Percentiles rank a stretch among this genome's conserved stretches.
These are phyloP conservation scores for Colletotrichum coccodes DNA, from an alignment of 2,329 filamentous ascomycete species.

Conservation along the genomic window DNA sequence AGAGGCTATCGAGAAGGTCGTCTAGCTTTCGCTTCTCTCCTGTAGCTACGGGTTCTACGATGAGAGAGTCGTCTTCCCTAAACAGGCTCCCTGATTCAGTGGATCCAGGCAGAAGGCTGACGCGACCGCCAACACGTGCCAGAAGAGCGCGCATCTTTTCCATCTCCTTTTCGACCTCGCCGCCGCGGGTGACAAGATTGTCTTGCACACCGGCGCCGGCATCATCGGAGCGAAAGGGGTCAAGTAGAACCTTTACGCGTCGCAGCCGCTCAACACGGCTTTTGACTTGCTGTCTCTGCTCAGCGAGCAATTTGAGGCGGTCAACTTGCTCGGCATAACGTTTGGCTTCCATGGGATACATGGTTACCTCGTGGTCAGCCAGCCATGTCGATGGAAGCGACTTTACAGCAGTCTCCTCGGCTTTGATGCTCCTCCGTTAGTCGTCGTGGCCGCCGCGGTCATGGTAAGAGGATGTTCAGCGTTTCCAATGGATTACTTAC, in stretches of 20 bases:
- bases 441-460: not conserved
- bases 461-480: not conserved
- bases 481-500: slow-evolving; percentile 41
- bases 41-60: slow-evolving; percentile 47
- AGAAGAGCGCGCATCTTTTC: slow-evolving; percentile 73
- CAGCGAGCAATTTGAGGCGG: slow-evolving; percentile 60
- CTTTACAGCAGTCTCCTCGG: slow-evolving; percentile 53
- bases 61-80: slow-evolving; percentile 36
- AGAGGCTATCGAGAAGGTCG: slow-evolving; percentile 49
- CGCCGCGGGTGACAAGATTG: slow-evolving; percentile 73
- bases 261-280: slow-evolving; percentile 58
- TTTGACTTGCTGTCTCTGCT: slow-evolving; percentile 49
- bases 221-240: slow-evolving; percentile 53
- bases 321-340: slow-evolving; percentile 62
- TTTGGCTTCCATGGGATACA: slow-evolving; percentile 56
- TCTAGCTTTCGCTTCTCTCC: slow-evolving; percentile 55
- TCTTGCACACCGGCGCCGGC: slow-evolving; percentile 63
- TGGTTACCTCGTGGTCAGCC: slow-evolving; percentile 45
- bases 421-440: slow-evolving; percentile 39
- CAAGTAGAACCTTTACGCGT: slow-evolving; percentile 60
- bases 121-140: slow-evolving; percentile 65
- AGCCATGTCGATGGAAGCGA: slow-evolving; percentile 60
- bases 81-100: slow-evolving; percentile 26
- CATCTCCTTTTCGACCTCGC: slow-evolving; percentile 73
- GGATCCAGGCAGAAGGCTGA: slow-evolving; percentile 50